Evolutionary conservation across 2,329 filamentous ascomycete species (phyloP).

Genomic region (Thelonectria olida): DNA sequence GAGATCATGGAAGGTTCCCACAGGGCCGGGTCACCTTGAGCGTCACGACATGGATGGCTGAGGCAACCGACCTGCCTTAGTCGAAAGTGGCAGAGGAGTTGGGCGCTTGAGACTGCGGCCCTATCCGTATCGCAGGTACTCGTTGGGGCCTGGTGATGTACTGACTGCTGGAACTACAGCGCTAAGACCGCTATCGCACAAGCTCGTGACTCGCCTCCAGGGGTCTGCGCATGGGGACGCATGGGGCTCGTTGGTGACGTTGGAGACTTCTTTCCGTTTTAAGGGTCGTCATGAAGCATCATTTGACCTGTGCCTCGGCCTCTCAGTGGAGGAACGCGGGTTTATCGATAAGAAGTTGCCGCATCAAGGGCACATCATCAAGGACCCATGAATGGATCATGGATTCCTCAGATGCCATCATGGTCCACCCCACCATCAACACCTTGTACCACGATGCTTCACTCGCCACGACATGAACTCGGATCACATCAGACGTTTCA

Average conservation of each 20-base stretch:
- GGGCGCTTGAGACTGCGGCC: slow-evolving; percentile 2
- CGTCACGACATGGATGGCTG: slow-evolving; percentile 36
- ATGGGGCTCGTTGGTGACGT: slow-evolving; percentile 20
- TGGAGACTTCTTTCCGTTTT: slow-evolving; percentile 12
- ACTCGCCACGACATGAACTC: not conserved
- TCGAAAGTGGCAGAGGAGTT: slow-evolving; percentile 21
- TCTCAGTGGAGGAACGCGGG: slow-evolving; percentile 27
- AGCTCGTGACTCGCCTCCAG: slow-evolving; percentile 37
- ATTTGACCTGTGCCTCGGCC: slow-evolving; percentile 35
- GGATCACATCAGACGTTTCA: not conserved
- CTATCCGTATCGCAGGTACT: not conserved
- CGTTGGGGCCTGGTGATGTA: not conserved
- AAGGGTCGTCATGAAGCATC: slow-evolving; percentile 26
- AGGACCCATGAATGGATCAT: not conserved
- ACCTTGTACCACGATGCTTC: not conserved
- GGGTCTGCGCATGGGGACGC: slow-evolving; percentile 20
- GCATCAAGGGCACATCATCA: not conserved
- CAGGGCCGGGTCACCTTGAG: slow-evolving; percentile 38
- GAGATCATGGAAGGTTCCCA: slow-evolving; percentile 20
- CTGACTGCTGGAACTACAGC: slow-evolving; percentile 18
- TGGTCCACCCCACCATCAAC: slow-evolving; percentile 21
- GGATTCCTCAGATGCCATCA: slow-evolving; percentile 1
- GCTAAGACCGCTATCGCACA: slow-evolving; percentile 29
- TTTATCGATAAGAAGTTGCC: slow-evolving; percentile 29
- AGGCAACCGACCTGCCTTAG: slow-evolving; percentile 33